Percentiles rank a stretch among this genome's conserved stretches.
phyloP scores from a whole-genome alignment of 2,329 filamentous ascomycete genomes.

The Talaromyces sp. region DNA sequence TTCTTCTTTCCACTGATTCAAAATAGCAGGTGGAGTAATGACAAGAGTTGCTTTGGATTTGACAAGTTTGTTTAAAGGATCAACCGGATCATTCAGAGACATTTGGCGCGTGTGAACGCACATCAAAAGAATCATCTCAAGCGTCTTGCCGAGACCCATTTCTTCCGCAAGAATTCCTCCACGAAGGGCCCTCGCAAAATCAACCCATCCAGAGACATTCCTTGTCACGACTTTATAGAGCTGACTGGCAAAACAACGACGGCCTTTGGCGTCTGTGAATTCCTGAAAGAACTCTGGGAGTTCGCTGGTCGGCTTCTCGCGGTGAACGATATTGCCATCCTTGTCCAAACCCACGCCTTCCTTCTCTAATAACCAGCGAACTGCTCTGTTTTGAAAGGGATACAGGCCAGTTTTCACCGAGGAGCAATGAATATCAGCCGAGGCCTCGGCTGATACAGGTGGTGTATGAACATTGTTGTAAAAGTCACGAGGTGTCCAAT shows the following conservation, averaged over 20 bases:
- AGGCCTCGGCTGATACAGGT: constrained; percentile 22
- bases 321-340: constrained; percentile 24
- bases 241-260: constrained; percentile 35
- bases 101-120: constrained; percentile 31
- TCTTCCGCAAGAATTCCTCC: constrained; percentile 47
- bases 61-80: constrained; percentile 20
- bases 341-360: constrained; percentile 33
- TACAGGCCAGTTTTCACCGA: constrained; percentile 36
- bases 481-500: constrained; percentile 37
- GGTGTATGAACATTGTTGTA: constrained; percentile 45
- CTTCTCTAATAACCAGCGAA: constrained; percentile 41
- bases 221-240: constrained; percentile 35
- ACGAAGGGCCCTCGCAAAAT: constrained; percentile 23
- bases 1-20: constrained; percentile 59
- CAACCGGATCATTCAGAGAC: constrained; percentile 10
- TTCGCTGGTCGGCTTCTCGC: constrained; percentile 3
- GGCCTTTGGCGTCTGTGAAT: constrained; percentile 32
- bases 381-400: constrained; percentile 43
- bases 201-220: constrained; percentile 28
- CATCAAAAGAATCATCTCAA: constrained; percentile 44
- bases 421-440: constrained; percentile 29
- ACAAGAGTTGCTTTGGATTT: constrained; percentile 54
- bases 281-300: constrained; percentile 35
- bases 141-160: constrained; percentile 47
- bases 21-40: constrained; percentile 55